Percentiles rank a stretch among this genome's conserved stretches.
Evolutionary conservation across 2,329 filamentous ascomycete genomes (phyloP).

Genomic region (Metarhizium brunneum): DNA sequence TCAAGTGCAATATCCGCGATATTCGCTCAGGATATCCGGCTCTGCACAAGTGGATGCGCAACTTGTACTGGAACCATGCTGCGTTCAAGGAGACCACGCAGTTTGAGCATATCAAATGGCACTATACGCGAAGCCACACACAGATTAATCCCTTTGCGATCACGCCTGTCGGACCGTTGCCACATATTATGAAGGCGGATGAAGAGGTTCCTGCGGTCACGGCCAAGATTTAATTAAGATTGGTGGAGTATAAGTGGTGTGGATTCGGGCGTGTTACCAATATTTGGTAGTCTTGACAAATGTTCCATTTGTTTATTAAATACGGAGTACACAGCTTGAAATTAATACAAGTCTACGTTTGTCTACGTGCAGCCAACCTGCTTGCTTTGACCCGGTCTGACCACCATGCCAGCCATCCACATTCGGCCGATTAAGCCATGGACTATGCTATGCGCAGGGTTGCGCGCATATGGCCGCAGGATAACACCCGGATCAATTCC

Average conservation of each 20-base stretch:
- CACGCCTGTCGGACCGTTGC: slow-evolving; percentile 75
- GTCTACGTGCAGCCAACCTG: too few relatives aligned
- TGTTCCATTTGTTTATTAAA: too few relatives aligned
- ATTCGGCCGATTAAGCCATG: too few relatives aligned
- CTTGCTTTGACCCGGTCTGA: too few relatives aligned
- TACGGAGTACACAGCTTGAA: too few relatives aligned
- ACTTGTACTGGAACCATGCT: slow-evolving; percentile 73
- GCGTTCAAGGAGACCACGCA: slow-evolving; percentile 79
- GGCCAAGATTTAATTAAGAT: slow-evolving; percentile 5
- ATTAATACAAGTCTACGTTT: too few relatives aligned
- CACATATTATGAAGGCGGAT: slow-evolving; percentile 67
- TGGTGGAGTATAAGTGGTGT: neutral
- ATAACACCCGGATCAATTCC: too few relatives aligned
- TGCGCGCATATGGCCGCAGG: too few relatives aligned
- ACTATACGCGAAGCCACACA: slow-evolving; percentile 52
- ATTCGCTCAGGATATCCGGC: slow-evolving; percentile 76
- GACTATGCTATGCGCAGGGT: too few relatives aligned
- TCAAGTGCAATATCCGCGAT: slow-evolving; percentile 79
- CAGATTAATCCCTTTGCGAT: slow-evolving; percentile 64
- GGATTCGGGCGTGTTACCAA: neutral
- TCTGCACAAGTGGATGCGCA: slow-evolving; percentile 72
- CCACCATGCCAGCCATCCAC: too few relatives aligned
- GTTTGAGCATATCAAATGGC: slow-evolving; percentile 90
- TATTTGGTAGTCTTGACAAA: too few relatives aligned
- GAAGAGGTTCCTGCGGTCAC: slow-evolving; percentile 62